phyloP scores from a whole-genome alignment of 176 grass and related monocot species.

The Carex kokanica region DNA sequence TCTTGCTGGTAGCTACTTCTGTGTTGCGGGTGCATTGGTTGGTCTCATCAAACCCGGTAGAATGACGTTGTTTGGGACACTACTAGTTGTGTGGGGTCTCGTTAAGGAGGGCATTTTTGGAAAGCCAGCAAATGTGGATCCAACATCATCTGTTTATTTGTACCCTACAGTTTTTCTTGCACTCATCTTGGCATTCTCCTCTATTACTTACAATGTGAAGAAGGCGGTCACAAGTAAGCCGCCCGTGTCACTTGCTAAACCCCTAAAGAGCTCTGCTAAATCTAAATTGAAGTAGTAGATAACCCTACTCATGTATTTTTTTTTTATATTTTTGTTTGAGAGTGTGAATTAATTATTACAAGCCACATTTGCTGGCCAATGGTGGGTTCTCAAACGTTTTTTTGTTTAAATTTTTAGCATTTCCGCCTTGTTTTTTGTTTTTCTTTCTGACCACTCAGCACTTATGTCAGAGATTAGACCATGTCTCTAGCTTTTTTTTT shows the following conservation, averaged over 20 bases:
- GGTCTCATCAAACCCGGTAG: slow-evolving; percentile 83
- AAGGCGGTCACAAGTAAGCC: slow-evolving; percentile 48
- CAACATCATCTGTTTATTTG: slow-evolving; percentile 59
- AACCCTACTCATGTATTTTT: neutral
- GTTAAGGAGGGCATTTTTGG: slow-evolving; percentile 79
- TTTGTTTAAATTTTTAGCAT: neutral
- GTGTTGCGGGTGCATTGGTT: slow-evolving; percentile 65
- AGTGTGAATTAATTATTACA: neutral
- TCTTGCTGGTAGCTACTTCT: slow-evolving; percentile 96
- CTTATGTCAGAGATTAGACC: neutral
- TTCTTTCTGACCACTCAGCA: neutral
- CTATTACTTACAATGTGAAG: slow-evolving; percentile 73
- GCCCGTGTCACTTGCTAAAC: slow-evolving; percentile 60
- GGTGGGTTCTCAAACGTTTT: neutral
- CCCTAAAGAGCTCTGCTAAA: slow-evolving; percentile 87
- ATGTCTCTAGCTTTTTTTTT: neutral
- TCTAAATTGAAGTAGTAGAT: slow-evolving; percentile 87
- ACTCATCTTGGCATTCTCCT: slow-evolving; percentile 67
- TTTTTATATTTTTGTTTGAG: neutral
- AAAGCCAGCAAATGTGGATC: slow-evolving; percentile 53
- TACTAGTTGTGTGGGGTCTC: slow-evolving; percentile 87
- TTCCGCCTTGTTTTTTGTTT: neutral
- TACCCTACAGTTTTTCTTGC: slow-evolving; percentile 78
- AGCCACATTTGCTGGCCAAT: neutral
- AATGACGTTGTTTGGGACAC: slow-evolving; percentile 92